Percentiles rank a stretch among this genome's conserved stretches.
phyloP scores from a whole-genome alignment of 2,329 filamentous ascomycete species.

The Curvularia sp. region DNA sequence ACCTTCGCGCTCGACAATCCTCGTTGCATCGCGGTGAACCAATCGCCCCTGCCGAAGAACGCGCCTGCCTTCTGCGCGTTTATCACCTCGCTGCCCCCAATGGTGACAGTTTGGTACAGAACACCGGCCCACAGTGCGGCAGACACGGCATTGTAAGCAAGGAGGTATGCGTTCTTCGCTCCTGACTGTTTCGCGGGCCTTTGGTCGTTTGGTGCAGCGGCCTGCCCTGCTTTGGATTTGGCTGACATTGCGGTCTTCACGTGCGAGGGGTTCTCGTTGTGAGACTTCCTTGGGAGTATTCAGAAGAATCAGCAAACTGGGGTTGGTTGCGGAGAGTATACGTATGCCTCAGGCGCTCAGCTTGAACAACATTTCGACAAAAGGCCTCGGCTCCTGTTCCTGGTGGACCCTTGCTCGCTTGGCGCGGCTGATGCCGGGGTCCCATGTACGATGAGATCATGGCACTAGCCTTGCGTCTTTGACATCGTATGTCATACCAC shows the following conservation, averaged over 20 bases:
- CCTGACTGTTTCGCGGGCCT: conserved; percentile 8
- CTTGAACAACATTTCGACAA: conserved; percentile 9
- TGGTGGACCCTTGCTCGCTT: conserved; percentile 17
- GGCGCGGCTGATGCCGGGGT: conserved; percentile 10
- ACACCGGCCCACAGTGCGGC: conserved; percentile 80
- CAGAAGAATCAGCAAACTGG: background rate
- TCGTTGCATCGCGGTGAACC: conserved; percentile 13
- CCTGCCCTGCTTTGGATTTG: conserved; percentile 5
- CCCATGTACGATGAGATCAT: conserved; percentile 31
- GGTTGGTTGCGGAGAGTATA: background rate
- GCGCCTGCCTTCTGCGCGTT: conserved; percentile 23
- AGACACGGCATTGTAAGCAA: conserved; percentile 83
- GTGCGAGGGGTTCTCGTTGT: background rate
- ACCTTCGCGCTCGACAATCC: conserved; percentile 57
- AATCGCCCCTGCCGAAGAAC: conserved; percentile 22
- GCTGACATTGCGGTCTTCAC: conserved; percentile 4
- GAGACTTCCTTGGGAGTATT: background rate
- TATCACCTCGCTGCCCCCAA: conserved; percentile 47
- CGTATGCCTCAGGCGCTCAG: conserved; percentile 8
- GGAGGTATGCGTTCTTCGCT: conserved; percentile 66
- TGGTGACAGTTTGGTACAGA: conserved; percentile 70
- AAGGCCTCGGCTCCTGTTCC: conserved; percentile 17
- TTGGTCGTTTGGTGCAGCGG: conserved; percentile 13
- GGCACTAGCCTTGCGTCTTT: background rate
- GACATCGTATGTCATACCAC: background rate